Conservation (phyloP, 306 rosid genomes). For the Comarum palustre region DNA sequence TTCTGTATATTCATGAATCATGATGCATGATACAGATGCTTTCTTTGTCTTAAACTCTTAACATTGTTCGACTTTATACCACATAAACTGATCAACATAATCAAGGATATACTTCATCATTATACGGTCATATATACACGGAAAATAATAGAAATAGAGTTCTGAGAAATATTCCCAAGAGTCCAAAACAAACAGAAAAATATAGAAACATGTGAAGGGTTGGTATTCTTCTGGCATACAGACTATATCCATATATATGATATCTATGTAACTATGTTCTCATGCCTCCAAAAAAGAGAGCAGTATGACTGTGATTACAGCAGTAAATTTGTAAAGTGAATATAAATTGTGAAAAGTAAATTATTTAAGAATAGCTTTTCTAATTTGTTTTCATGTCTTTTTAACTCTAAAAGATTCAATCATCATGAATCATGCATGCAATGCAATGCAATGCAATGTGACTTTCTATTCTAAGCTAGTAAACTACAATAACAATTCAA, state of each 20-base stretch:
- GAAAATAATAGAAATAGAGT: background rate
- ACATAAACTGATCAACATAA: background rate
- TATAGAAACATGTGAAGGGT: background rate
- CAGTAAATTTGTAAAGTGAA: background rate
- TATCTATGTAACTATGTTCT: background rate
- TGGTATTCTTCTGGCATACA: background rate
- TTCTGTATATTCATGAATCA: conserved; percentile 22
- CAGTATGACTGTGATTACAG: background rate
- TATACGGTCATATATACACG: background rate
- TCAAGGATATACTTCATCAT: background rate
- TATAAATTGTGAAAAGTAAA: background rate
- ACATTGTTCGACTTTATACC: background rate
- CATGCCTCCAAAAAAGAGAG: background rate
- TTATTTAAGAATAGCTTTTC: background rate
- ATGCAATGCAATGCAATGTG: background rate
- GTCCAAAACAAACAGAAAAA: background rate
- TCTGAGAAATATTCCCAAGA: conserved; percentile 1
- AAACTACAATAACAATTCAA: conserved; percentile 11
- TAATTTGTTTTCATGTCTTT: background rate
- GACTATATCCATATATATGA: conserved; percentile 1
- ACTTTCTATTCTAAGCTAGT: conserved; percentile 11
- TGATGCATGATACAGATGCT: background rate
- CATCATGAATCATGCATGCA: background rate
- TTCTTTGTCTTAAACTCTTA: background rate
- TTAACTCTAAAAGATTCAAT: background rate